These are phyloP conservation scores for Pseudotsuga menziesii DNA, from an alignment of 75 land plant genomes.

Conservation along the genomic window DNA sequence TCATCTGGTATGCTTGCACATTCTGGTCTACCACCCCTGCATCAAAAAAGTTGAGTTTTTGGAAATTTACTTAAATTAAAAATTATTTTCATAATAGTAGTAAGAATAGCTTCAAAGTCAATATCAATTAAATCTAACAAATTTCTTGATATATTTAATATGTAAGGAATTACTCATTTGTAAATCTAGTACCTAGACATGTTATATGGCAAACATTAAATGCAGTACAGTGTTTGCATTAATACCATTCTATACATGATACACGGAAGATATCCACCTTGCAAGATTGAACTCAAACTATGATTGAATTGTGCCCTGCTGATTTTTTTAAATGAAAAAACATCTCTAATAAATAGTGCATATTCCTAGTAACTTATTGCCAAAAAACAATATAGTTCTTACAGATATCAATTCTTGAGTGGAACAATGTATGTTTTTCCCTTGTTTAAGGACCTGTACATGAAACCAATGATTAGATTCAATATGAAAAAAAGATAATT, in stretches of 20 bases:
- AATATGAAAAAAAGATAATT: not conserved
- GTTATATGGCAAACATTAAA: not conserved
- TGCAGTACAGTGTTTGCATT: not conserved
- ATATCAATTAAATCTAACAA: not conserved
- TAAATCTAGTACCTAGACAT: not conserved
- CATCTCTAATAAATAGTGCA: not conserved
- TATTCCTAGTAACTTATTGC: not conserved
- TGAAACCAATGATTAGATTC: not conserved
- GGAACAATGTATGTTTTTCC: conserved; percentile 89
- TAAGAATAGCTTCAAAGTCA: not conserved
- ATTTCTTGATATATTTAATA: not conserved
- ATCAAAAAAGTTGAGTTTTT: not conserved
- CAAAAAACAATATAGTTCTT: conserved; percentile 24
- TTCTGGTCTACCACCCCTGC: not conserved
- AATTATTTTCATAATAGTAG: not conserved
- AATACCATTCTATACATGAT: not conserved
- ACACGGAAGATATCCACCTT: not conserved
- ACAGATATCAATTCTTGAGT: conserved; percentile 91
- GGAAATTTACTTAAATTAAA: not conserved
- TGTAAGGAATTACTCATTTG: not conserved
- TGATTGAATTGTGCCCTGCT: not conserved
- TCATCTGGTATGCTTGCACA: not conserved
- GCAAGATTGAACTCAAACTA: not conserved
- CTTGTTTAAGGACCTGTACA: conserved; percentile 79
- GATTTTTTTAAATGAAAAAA: not conserved